Evolutionary conservation across 2,329 filamentous ascomycete species (phyloP), one percentile per base, ranked within the genome.

Genomic region (Botrytis deweyae): DNA sequence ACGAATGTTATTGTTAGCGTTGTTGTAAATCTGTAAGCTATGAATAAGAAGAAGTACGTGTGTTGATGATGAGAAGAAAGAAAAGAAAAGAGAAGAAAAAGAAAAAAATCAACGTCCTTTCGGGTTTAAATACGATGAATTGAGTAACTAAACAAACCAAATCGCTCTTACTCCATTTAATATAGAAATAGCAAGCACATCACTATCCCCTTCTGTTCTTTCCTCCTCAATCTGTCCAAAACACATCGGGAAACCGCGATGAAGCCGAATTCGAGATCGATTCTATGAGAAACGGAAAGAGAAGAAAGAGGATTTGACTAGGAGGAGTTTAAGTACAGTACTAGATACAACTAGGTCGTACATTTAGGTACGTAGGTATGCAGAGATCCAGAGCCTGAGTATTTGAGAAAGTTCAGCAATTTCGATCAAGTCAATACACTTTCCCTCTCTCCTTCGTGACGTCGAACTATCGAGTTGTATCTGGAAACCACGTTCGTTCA

Each of bases 361-460:
- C 22, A n/a, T 3, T 4, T 16, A n/a, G 49, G 14, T 5, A 14
- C 40, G 12, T 52, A 55, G 25, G 5, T n/a, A 55, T 55, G 6
- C 25, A 55, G 12, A 55, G 5, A 55, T n/a, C 25, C 49, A 7
- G 25, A 7, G 5, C 49, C 25, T 1, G 25, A 16, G 49, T 3
- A 0, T 7, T 16, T n/a, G 6, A 16, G 5, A n/a, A n/a, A 6
- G 7, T n/a, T 14, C 42, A n/a, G 25, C 25, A n/a, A n/a, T n/a
- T 16, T 16, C 5, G 2, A 55, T 55, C 12, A 14, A 16, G 6
- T n/a, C 25, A n/a, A 55, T n/a, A n/a, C 12, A 55, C 25, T 25
- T 55, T 16, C 3, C 12, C 12, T n/a, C 10, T 52, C 25, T 16
- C 49, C n/a, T 55, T 55, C 25, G 49, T 16, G 25, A n/a, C 16